These are phyloP conservation scores for Ophiostoma sp. DNA, from an alignment of 2,329 filamentous ascomycete species.

Conservation along the genomic window DNA sequence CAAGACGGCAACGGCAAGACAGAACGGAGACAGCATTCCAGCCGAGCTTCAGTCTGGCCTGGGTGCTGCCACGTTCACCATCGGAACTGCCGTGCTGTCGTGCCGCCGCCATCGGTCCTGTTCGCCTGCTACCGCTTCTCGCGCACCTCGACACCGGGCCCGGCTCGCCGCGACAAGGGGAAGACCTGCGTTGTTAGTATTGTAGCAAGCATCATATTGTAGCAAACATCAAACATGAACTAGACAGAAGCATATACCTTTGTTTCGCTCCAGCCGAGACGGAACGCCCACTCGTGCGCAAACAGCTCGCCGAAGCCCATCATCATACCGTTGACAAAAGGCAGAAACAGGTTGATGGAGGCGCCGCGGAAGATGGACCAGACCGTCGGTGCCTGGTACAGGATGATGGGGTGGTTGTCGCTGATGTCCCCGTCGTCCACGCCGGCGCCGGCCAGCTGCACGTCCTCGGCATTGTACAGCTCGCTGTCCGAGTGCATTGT, in stretches of 20 bases:
- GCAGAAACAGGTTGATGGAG: constrained; percentile 90
- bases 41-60: too few relatives aligned
- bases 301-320: constrained; percentile 94
- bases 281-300: constrained; percentile 89
- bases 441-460: constrained; percentile 56
- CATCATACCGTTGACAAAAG: constrained; percentile 98
- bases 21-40: not conserved
- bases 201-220: not conserved
- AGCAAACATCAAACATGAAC: not conserved
- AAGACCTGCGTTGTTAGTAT: constrained; percentile 45
- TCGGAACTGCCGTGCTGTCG: not conserved
- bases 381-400: constrained; percentile 83
- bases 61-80: not conserved
- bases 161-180: constrained; percentile 59
- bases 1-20: not conserved
- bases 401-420: constrained; percentile 59
- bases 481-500: constrained; percentile 80
- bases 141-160: constrained; percentile 76
- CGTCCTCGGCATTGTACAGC: constrained; percentile 64
- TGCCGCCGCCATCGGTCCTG: not conserved
- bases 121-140: constrained; percentile 49
- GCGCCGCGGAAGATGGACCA: constrained; percentile 82
- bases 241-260: constrained; percentile 57
- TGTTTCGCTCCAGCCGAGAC: constrained; percentile 87
- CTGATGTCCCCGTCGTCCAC: constrained; percentile 30